A percentile compares a stretch with the other conserved stretches of the same genome.
Conservation (phyloP, 2,329 filamentous ascomycete species). For the Diplodia sapinea region DNA sequence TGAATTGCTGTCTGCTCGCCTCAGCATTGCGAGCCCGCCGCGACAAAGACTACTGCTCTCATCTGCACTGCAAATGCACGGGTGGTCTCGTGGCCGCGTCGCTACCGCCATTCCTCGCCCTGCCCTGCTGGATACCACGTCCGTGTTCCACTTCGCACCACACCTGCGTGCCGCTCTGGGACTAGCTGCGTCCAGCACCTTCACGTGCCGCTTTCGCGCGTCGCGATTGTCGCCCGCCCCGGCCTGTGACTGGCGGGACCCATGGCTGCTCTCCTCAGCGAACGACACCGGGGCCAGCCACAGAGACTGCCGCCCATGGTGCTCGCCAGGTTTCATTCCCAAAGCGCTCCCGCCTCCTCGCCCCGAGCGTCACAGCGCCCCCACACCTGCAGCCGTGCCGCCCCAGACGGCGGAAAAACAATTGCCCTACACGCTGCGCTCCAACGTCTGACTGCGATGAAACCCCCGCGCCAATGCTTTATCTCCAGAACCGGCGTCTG, state of each 20-base stretch:
- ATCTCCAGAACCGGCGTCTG: not conserved
- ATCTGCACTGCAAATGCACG: slow-evolving; percentile 29
- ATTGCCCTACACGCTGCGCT: slow-evolving; percentile 8
- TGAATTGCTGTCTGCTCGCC: slow-evolving; percentile 14
- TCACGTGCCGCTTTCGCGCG: slow-evolving; percentile 28
- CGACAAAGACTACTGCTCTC: slow-evolving; percentile 29
- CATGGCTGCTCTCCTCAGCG: slow-evolving; percentile 7
- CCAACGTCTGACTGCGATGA: slow-evolving; percentile 13
- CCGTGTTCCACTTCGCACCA: slow-evolving; percentile 29
- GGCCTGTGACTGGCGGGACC: slow-evolving; percentile 22
- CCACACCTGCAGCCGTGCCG: slow-evolving; percentile 25
- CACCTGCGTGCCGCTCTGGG: slow-evolving; percentile 24
- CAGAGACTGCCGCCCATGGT: slow-evolving; percentile 11
- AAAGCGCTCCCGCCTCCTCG: slow-evolving; percentile 18
- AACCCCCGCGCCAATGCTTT: not conserved
- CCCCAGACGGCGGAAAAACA: slow-evolving; percentile 17
- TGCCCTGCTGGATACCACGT: slow-evolving; percentile 25
- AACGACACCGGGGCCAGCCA: slow-evolving; percentile 20
- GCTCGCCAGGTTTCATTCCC: slow-evolving; percentile 27
- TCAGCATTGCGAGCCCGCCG: slow-evolving; percentile 20
- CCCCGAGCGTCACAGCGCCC: slow-evolving; percentile 3
- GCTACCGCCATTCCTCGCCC: slow-evolving; percentile 26
- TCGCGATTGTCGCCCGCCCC: slow-evolving; percentile 27
- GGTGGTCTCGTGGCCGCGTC: slow-evolving; percentile 30
- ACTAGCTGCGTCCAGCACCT: slow-evolving; percentile 25